Percentiles rank a stretch among this genome's conserved stretches.
These are phyloP conservation scores for Murraya koenigii DNA, from an alignment of 345 rosid species.

Conservation along the genomic window DNA sequence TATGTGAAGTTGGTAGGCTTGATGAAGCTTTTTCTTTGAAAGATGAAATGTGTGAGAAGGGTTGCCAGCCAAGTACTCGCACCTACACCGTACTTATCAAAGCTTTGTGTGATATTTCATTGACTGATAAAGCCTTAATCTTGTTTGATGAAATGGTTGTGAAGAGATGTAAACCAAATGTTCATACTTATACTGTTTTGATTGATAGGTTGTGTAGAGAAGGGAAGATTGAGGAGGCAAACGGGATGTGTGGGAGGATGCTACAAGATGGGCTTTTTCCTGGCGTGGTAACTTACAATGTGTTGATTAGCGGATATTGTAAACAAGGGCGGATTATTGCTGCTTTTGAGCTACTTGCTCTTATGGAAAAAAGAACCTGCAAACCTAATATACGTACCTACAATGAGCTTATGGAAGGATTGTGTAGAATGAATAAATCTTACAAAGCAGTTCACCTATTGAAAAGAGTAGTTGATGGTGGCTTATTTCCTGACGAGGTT, in stretches of 20 bases:
- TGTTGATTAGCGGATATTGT: conserved; percentile 50
- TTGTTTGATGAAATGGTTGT: conserved; percentile 44
- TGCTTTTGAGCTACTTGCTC: conserved; percentile 45
- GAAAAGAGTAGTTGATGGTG: conserved; percentile 35
- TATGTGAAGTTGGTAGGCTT: conserved; percentile 38
- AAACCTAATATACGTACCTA: conserved; percentile 46
- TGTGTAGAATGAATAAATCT: conserved; percentile 43
- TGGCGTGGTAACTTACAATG: conserved; percentile 41
- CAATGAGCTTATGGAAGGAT: conserved; percentile 54
- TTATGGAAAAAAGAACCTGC: conserved; percentile 49
- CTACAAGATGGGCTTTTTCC: conserved; percentile 34
- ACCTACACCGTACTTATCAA: conserved; percentile 46
- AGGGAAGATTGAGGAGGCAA: conserved; percentile 46
- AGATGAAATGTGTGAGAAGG: conserved; percentile 41
- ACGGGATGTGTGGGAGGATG: conserved; percentile 39
- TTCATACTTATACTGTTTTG: conserved; percentile 41
- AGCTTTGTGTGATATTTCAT: conserved; percentile 41
- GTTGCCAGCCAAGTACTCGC: conserved; percentile 39
- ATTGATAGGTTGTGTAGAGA: conserved; percentile 46
- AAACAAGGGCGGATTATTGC: conserved; percentile 39
- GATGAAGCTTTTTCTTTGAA: conserved; percentile 45
- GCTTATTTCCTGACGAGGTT: conserved; percentile 36
- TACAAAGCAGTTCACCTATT: conserved; percentile 35
- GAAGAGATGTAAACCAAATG: conserved; percentile 40
- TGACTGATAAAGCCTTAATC: conserved; percentile 35